Evolutionary conservation across 495 filamentous ascomycete species (phyloP).

Genomic region (Penicillium lividum): DNA sequence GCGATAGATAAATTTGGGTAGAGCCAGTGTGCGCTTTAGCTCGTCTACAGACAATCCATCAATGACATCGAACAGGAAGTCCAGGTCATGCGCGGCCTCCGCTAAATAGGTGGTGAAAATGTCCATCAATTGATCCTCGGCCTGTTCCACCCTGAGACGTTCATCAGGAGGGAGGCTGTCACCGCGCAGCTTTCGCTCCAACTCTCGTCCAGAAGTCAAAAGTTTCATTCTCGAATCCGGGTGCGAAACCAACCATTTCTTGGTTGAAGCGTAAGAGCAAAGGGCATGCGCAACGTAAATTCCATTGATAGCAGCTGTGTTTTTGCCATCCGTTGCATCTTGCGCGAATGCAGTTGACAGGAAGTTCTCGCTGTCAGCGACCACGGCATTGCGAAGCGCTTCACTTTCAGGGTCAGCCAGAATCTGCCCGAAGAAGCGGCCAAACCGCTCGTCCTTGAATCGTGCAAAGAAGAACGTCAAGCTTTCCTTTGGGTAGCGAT

Average conservation of each 20-base stretch:
- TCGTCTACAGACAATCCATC: constrained; percentile 82
- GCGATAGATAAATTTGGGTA: constrained; percentile 81
- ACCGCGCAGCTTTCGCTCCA: constrained; percentile 68
- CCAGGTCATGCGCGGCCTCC: constrained; percentile 74
- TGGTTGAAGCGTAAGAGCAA: constrained; percentile 50
- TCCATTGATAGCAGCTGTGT: constrained; percentile 79
- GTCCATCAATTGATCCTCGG: constrained; percentile 82
- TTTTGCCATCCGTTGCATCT: constrained; percentile 58
- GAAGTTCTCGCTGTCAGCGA: constrained; percentile 70
- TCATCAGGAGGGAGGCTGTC: constrained; percentile 68
- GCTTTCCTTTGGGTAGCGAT: constrained; percentile 85
- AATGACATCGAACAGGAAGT: constrained; percentile 84
- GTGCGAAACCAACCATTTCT: constrained; percentile 76
- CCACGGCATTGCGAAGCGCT: constrained; percentile 70
- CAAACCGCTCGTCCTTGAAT: constrained; percentile 79
- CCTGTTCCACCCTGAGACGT: constrained; percentile 85
- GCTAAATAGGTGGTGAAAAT: constrained; percentile 79
- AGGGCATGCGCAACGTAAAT: constrained; percentile 83
- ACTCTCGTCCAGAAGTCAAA: constrained; percentile 66
- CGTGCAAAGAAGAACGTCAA: constrained; percentile 75
- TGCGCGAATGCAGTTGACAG: constrained; percentile 62
- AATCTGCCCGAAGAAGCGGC: constrained; percentile 94
- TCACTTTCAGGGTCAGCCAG: constrained; percentile 73
- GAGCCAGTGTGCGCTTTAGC: constrained; percentile 69
- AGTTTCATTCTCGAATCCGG: constrained; percentile 69